A percentile compares a stretch with the other conserved stretches of the same genome.
These are phyloP conservation scores for Cicer chorassanicum DNA, from an alignment of 306 rosid genomes.

Conservation along the genomic window DNA sequence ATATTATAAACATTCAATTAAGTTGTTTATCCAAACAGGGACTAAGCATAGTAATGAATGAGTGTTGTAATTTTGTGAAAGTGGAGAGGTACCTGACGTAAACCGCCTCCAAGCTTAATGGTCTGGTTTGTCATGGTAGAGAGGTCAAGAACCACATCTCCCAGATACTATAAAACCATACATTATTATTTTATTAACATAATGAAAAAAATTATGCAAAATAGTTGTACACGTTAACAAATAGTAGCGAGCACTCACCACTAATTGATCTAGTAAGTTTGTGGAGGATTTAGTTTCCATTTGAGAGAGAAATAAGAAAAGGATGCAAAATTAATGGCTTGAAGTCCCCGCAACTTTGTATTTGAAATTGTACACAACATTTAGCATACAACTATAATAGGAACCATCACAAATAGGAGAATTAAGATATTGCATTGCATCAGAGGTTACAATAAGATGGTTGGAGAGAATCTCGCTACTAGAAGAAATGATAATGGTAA, in stretches of 20 bases:
- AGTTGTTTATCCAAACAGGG: no score
- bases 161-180: slow-evolving; percentile 67
- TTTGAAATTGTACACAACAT: slow-evolving; percentile 25
- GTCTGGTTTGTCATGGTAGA: slow-evolving; percentile 81
- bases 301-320: neutral
- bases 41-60: neutral
- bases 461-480: no score
- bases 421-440: no score
- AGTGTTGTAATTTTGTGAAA: neutral
- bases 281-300: slow-evolving; percentile 61
- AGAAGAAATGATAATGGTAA: no score
- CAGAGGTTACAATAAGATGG: no score
- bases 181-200: neutral
- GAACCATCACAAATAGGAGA: no score
- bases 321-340: slow-evolving; percentile 5
- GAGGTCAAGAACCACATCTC: slow-evolving; percentile 84
- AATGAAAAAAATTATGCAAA: neutral
- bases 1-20: no score
- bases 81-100: slow-evolving; percentile 64
- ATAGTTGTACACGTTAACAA: neutral
- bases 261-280: slow-evolving; percentile 54
- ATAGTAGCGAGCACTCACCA: slow-evolving; percentile 53
- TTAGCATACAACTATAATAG: neutral
- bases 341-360: slow-evolving; percentile 31
- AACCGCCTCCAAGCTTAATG: slow-evolving; percentile 91